Percentiles rank a stretch among this genome's conserved stretches.
phyloP scores from a whole-genome alignment of 768 basidiomycete species.

The Hericium rajendrae region DNA sequence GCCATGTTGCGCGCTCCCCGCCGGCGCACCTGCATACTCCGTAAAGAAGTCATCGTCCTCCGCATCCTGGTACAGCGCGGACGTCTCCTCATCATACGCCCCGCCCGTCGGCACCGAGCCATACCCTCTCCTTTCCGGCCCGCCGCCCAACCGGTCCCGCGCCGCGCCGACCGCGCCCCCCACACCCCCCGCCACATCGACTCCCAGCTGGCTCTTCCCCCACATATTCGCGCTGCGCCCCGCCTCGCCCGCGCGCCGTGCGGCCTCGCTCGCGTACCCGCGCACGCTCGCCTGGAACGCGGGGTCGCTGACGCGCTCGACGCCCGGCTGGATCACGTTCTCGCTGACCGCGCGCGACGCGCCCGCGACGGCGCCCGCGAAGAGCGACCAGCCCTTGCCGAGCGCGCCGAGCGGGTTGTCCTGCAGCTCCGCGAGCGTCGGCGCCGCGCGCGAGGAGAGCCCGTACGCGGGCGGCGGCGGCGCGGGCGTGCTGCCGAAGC shows the following conservation, averaged over 20 bases:
- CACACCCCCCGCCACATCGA: constrained; percentile 77
- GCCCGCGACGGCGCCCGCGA: constrained; percentile 74
- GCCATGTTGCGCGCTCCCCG: constrained; percentile 7
- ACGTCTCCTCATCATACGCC: constrained; percentile 44
- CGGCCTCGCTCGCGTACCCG: constrained; percentile 63
- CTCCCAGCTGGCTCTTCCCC: constrained; percentile 68
- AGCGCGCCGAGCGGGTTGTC: constrained; percentile 79
- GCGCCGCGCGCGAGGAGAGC: constrained; percentile 72
- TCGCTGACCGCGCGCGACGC: constrained; percentile 75
- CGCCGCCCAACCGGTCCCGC: constrained; percentile 44
- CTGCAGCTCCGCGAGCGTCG: constrained; percentile 73
- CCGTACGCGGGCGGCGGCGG: constrained; percentile 56
- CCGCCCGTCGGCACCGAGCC: constrained; percentile 32
- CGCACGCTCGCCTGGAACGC: constrained; percentile 64
- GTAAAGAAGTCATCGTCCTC: constrained; percentile 45
- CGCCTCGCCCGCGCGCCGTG: constrained; percentile 50
- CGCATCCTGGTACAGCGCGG: constrained; percentile 52
- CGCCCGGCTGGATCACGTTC: constrained; percentile 83
- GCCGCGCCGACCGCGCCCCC: constrained; percentile 60
- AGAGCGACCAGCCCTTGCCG: constrained; percentile 93
- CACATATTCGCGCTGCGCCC: constrained; percentile 66
- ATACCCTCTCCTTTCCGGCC: constrained; percentile 38
- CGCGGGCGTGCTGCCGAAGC: constrained; percentile 83
- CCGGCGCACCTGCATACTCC: constrained; percentile 8
- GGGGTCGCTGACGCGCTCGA: constrained; percentile 77